Evolutionary conservation across 2,329 filamentous ascomycete species (phyloP).

Genomic region (Cercospora sp.): DNA sequence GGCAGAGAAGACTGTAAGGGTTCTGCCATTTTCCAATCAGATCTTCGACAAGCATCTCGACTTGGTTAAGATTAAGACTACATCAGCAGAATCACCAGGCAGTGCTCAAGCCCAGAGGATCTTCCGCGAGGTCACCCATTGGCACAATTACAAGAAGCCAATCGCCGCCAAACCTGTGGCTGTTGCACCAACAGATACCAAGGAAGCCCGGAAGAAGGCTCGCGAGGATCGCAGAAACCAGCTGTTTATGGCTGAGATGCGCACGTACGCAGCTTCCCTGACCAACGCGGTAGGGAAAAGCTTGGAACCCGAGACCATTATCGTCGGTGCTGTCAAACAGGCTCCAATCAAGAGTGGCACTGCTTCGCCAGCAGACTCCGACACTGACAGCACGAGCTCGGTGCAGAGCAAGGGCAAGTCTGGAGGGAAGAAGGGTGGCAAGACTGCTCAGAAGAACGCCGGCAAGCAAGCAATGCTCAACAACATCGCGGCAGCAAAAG

Average conservation of each 20-base stretch:
- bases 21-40: conserved; percentile 51
- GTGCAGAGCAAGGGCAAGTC: conserved; percentile 33
- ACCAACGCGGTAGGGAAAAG: conserved; percentile 64
- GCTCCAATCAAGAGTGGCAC: conserved; percentile 23
- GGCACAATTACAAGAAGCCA: conserved; percentile 61
- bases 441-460: conserved; percentile 39
- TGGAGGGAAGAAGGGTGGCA: conserved; percentile 35
- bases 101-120: conserved; percentile 43
- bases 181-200: conserved; percentile 28
- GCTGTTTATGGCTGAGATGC: conserved; percentile 66
- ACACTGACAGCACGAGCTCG: conserved; percentile 34
- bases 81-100: conserved; percentile 39
- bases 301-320: conserved; percentile 65
- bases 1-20: conserved; percentile 29
- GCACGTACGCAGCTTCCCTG: conserved; percentile 68
- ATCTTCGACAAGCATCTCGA: conserved; percentile 52
- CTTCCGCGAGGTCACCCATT: conserved; percentile 57
- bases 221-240: conserved; percentile 57
- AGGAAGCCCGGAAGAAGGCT: conserved; percentile 40
- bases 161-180: conserved; percentile 45
- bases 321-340: conserved; percentile 43
- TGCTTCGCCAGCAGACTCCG: conserved; percentile 35
- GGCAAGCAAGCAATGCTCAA: conserved; percentile 49
- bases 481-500: conserved; percentile 45
- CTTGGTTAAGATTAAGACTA: conserved; percentile 45